Evolutionary conservation across 1,284 basidiomycete species (phyloP).

Genomic region (Austroboletus niveus): DNA sequence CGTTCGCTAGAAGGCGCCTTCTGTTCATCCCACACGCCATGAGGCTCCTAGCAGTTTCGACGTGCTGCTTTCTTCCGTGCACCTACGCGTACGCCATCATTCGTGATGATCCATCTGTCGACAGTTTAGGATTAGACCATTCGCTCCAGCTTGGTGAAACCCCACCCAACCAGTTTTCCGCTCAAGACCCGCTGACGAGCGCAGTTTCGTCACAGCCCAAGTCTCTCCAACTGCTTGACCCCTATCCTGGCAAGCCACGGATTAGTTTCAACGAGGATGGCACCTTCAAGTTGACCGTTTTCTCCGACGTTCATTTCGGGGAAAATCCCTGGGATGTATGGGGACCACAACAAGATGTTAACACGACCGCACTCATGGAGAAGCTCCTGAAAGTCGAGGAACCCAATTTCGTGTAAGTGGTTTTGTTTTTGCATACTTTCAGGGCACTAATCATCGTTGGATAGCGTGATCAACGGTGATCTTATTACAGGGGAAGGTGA

Average conservation of each 20-base stretch:
- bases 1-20: no score
- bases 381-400: constrained; percentile 49
- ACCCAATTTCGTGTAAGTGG: constrained; percentile 61
- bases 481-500: constrained; percentile 66
- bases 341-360: constrained; percentile 61
- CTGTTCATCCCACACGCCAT: not conserved
- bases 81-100: constrained; percentile 16
- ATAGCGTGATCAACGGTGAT: constrained; percentile 62
- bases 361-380: constrained; percentile 56
- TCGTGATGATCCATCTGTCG: not conserved
- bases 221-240: constrained; percentile 30
- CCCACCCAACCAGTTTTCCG: not conserved
- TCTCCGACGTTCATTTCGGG: constrained; percentile 67
- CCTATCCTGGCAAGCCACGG: constrained; percentile 49
- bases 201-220: not conserved
- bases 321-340: constrained; percentile 67
- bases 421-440: not conserved
- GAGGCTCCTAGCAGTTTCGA: not conserved
- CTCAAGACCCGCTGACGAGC: not conserved
- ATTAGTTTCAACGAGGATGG: constrained; percentile 49
- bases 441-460: constrained; percentile 2
- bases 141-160: not conserved
- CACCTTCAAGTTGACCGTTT: constrained; percentile 65
- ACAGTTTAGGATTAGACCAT: not conserved
- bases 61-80: constrained; percentile 2